A percentile compares a stretch with the other conserved stretches of the same genome.
These are phyloP conservation scores for Leccinum rimulosum DNA, from an alignment of 768 basidiomycete species.

Conservation along the genomic window DNA sequence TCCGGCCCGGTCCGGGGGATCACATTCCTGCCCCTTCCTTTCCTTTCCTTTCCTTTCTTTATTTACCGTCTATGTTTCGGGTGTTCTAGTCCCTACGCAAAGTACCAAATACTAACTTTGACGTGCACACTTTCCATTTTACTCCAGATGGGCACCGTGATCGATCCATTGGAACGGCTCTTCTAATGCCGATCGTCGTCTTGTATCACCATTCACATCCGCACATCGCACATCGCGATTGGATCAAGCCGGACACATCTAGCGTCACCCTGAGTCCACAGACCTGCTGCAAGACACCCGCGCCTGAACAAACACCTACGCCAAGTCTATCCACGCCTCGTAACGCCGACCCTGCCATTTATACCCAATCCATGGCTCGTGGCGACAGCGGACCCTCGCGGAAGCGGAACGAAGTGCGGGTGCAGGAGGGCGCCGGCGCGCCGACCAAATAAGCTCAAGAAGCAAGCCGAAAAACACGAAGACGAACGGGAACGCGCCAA, in stretches of 20 bases:
- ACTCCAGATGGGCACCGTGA: conserved; percentile 65
- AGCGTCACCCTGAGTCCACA: conserved; percentile 43
- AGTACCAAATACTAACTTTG: neutral
- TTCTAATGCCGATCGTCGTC: conserved; percentile 18
- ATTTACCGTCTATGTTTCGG: neutral
- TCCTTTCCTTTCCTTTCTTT: neutral
- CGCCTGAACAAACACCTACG: conserved; percentile 6
- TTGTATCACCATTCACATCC: neutral
- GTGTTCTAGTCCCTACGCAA: neutral
- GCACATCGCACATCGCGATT: neutral
- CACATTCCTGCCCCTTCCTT: neutral
- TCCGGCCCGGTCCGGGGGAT: neutral
- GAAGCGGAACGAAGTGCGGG: conserved; percentile 71
- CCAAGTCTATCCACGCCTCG: conserved; percentile 16
- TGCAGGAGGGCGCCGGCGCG: conserved; percentile 63
- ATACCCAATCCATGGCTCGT: conserved; percentile 81
- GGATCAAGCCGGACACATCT: no score
- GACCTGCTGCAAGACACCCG: conserved; percentile 42
- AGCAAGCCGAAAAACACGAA: conserved; percentile 51
- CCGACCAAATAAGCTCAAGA: conserved; percentile 70
- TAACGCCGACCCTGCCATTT: conserved; percentile 9
- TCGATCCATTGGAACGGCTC: conserved; percentile 64
- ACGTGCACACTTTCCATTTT: conserved; percentile 3
- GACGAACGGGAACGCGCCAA: conserved; percentile 57
- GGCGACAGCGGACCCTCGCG: conserved; percentile 46